phyloP scores from a whole-genome alignment of 2,329 filamentous ascomycete species.

The Exophiala xenobiotica region DNA sequence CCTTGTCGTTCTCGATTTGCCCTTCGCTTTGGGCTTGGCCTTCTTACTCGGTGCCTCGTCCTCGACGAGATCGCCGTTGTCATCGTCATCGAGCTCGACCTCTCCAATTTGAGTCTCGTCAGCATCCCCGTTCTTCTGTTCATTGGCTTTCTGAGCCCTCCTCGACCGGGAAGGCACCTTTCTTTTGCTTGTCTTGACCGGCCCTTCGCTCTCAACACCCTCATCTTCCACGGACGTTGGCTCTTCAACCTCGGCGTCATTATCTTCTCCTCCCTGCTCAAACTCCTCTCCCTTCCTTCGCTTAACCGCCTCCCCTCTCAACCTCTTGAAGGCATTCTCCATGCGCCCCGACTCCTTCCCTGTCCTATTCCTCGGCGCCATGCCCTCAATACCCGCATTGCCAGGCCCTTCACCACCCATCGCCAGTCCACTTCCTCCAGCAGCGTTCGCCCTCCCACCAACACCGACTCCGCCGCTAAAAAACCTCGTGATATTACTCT shows the following conservation, averaged over 20 bases:
- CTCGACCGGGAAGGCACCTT: neutral
- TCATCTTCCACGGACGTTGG: slow-evolving; percentile 6
- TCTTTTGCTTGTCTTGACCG: neutral
- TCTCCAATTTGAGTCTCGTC: slow-evolving; percentile 25
- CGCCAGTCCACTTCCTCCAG: slow-evolving; percentile 8
- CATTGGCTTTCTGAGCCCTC: slow-evolving; percentile 31
- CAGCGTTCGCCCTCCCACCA: slow-evolving; percentile 62
- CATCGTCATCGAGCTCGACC: slow-evolving; percentile 10
- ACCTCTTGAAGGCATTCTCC: slow-evolving; percentile 68
- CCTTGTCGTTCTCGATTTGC: neutral
- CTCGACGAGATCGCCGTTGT: slow-evolving; percentile 37
- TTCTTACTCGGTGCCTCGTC: slow-evolving; percentile 9
- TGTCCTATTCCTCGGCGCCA: slow-evolving; percentile 60
- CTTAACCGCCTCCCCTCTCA: slow-evolving; percentile 57
- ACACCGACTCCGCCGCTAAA: slow-evolving; percentile 74
- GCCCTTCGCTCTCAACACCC: slow-evolving; percentile 6
- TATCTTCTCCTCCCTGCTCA: slow-evolving; percentile 6
- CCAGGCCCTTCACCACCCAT: slow-evolving; percentile 16
- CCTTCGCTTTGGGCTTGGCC: neutral
- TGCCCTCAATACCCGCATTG: slow-evolving; percentile 14
- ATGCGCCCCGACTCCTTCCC: slow-evolving; percentile 70
- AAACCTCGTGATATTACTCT: slow-evolving; percentile 92
- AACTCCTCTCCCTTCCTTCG: slow-evolving; percentile 24
- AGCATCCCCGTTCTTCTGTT: slow-evolving; percentile 34
- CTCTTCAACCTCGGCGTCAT: slow-evolving; percentile 39